Percentiles rank a stretch among this genome's conserved stretches.
Evolutionary conservation across 2,329 filamentous ascomycete genomes (phyloP).

Genomic region (Aspergillus brunneoviolaceus): DNA sequence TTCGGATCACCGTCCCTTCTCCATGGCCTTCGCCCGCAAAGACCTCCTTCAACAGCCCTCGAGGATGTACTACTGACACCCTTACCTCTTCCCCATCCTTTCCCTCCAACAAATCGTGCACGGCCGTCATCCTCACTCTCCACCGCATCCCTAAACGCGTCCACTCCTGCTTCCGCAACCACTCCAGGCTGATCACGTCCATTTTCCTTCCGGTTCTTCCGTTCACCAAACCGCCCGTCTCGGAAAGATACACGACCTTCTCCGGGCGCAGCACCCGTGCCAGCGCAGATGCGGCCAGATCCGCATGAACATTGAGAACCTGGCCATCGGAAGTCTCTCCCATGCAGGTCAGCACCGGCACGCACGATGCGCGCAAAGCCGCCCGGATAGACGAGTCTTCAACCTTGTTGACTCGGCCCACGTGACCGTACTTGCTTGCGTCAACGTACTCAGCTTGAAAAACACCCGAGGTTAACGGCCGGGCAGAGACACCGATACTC

Average conservation of each 20-base stretch:
- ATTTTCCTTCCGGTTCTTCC: constrained; percentile 90
- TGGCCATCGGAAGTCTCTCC: constrained; percentile 89
- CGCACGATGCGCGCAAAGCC: constrained; percentile 83
- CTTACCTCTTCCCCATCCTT: constrained; percentile 83
- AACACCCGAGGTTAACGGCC: constrained; percentile 84
- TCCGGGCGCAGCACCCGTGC: constrained; percentile 84
- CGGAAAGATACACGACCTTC: constrained; percentile 97
- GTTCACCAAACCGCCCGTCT: constrained; percentile 95
- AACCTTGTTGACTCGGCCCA: constrained; percentile 91
- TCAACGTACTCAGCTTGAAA: constrained; percentile 93
- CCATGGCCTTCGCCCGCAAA: constrained; percentile 63
- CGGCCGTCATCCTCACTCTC: constrained; percentile 89
- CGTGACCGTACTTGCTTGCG: constrained; percentile 92
- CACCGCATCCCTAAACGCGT: constrained; percentile 84
- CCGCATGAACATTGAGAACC: constrained; percentile 95
- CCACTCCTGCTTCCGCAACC: constrained; percentile 91
- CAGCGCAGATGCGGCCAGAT: constrained; percentile 91
- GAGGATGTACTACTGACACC: constrained; percentile 95
- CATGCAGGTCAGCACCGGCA: constrained; percentile 94
- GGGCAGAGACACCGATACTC: constrained; percentile 80
- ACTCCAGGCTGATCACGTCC: constrained; percentile 89
- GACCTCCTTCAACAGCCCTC: constrained; percentile 90
- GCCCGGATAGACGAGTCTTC: constrained; percentile 87
- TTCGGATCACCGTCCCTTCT: neutral
- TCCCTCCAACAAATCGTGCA: constrained; percentile 85